A percentile compares a stretch with the other conserved stretches of the same genome.
These are phyloP conservation scores for Apiotrichum akiyoshidainum DNA, from an alignment of 1,284 basidiomycete genomes.

Conservation along the genomic window DNA sequence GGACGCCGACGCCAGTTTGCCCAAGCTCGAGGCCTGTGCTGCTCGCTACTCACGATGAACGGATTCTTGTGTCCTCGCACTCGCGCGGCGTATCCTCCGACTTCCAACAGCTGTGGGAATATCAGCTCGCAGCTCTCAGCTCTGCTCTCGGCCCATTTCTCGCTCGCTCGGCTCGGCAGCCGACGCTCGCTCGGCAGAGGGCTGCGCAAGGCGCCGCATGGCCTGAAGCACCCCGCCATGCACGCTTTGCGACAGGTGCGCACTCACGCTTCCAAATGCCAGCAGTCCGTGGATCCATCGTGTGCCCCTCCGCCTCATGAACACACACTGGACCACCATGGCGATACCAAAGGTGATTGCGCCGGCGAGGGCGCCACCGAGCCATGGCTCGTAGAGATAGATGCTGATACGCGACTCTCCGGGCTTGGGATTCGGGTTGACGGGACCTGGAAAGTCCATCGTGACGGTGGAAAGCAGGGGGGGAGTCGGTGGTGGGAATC, in stretches of 20 bases:
- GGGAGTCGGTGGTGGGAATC: too few relatives aligned
- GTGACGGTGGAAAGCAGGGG: not conserved
- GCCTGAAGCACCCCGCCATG: too few relatives aligned
- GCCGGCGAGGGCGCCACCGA: constrained; percentile 38
- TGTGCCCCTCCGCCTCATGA: constrained; percentile 22
- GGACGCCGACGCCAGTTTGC: too few relatives aligned
- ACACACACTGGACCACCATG: constrained; percentile 33
- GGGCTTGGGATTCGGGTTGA: constrained; percentile 26
- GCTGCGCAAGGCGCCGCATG: too few relatives aligned
- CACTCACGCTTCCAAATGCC: constrained; percentile 27
- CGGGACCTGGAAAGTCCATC: constrained; percentile 37
- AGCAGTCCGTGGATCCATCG: constrained; percentile 28
- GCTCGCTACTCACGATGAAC: constrained; percentile 20
- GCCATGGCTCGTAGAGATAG: constrained; percentile 47
- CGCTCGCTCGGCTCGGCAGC: too few relatives aligned
- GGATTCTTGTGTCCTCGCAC: constrained; percentile 26
- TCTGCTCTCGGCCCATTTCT: too few relatives aligned
- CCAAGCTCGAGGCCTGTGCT: too few relatives aligned
- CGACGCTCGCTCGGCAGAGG: too few relatives aligned
- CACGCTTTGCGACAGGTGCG: too few relatives aligned
- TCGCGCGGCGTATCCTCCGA: constrained; percentile 37
- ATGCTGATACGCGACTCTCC: constrained; percentile 45
- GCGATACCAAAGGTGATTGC: constrained; percentile 38
- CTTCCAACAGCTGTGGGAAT: constrained; percentile 32
- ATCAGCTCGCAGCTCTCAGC: not conserved